A percentile compares a stretch with the other conserved stretches of the same genome.
These are phyloP conservation scores for Psilocybe cubensis DNA, from an alignment of 768 basidiomycete species.

Conservation along the genomic window DNA sequence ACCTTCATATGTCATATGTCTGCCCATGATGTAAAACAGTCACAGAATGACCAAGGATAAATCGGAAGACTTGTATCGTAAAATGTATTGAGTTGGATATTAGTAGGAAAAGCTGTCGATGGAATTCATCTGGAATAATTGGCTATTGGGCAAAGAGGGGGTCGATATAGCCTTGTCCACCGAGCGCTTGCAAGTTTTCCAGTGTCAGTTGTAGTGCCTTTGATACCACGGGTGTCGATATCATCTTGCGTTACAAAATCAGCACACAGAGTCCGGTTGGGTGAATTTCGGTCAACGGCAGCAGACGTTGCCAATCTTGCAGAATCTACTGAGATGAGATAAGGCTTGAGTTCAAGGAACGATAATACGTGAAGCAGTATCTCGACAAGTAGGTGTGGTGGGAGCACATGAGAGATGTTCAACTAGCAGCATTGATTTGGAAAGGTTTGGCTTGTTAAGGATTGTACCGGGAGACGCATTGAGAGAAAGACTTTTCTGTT, in stretches of 20 bases:
- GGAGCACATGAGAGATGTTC: too few species aligned
- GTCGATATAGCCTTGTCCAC: not conserved
- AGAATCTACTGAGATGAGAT: not conserved
- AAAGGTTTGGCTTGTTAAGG: too few species aligned
- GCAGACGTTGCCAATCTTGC: not conserved
- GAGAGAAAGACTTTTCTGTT: too few species aligned
- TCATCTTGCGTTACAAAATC: not conserved
- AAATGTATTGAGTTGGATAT: too few species aligned
- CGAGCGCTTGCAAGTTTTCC: not conserved
- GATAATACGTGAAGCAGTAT: not conserved
- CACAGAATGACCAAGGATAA: too few species aligned
- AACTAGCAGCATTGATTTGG: too few species aligned
- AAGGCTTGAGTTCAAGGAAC: conserved; percentile 2
- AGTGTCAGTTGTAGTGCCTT: not conserved
- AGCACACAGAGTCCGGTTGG: not conserved
- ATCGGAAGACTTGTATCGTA: too few species aligned
- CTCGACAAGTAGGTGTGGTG: not conserved
- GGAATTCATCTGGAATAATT: conserved; percentile 2
- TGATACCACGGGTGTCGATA: not conserved
- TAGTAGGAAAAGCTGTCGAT: too few species aligned
- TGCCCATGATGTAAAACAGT: too few species aligned
- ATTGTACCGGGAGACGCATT: too few species aligned
- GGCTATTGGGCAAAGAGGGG: not conserved
- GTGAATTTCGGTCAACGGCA: not conserved
- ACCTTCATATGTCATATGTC: too few species aligned